Conservation (phyloP, 768 basidiomycete species). For the Suillus subluteus region DNA sequence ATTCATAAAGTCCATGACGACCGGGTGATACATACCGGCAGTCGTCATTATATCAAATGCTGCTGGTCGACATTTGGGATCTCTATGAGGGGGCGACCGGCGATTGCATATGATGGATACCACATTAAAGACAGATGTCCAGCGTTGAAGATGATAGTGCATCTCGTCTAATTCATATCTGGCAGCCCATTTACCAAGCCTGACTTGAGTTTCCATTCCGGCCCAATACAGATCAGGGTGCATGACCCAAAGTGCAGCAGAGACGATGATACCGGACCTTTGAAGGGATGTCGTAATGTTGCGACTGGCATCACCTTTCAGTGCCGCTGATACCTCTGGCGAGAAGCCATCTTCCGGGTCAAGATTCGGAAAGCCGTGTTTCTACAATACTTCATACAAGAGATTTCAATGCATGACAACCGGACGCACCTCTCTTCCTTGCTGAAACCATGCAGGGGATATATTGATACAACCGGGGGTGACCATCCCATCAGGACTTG, state of each 20-base stretch:
- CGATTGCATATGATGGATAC: neutral
- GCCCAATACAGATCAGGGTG: neutral
- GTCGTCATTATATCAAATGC: slow-evolving; percentile 6
- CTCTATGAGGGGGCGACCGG: neutral
- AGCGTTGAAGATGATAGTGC: neutral
- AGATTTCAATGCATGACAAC: neutral
- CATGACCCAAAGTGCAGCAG: neutral
- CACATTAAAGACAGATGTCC: neutral
- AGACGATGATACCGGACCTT: neutral
- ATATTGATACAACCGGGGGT: neutral
- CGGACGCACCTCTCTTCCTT: neutral
- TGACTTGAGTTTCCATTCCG: neutral
- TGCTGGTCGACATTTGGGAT: neutral
- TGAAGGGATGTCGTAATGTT: neutral
- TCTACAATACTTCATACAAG: neutral
- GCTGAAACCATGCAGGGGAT: slow-evolving; percentile 5
- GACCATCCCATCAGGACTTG: neutral
- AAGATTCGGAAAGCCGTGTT: neutral
- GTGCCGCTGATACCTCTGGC: neutral
- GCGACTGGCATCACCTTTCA: neutral
- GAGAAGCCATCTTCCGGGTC: slow-evolving; percentile 1
- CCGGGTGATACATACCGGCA: neutral
- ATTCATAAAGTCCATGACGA: neutral
- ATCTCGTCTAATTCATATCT: neutral
- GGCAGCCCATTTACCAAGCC: neutral